Conservation (phyloP, 2,329 filamentous ascomycete genomes). For the Aureobasidium leucospermi region DNA sequence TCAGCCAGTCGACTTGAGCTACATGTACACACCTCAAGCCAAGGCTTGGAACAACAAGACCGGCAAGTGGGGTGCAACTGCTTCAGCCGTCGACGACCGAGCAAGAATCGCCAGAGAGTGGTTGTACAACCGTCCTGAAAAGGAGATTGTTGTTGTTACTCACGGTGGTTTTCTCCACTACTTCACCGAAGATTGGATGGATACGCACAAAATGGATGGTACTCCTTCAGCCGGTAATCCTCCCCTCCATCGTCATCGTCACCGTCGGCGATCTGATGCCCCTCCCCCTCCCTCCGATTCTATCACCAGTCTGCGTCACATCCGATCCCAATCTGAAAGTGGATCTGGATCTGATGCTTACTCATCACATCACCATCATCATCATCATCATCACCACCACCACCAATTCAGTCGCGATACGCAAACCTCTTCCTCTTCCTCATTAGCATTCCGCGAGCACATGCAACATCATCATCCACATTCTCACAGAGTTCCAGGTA, state of each 20-base stretch:
- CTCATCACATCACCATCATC: background rate
- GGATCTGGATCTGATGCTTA: background rate
- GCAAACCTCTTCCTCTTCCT: background rate
- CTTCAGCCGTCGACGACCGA: constrained; percentile 50
- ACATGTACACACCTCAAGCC: constrained; percentile 39
- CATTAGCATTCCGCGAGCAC: background rate
- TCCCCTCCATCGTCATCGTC: constrained; percentile 11
- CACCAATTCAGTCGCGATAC: background rate
- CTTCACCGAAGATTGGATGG: constrained; percentile 73
- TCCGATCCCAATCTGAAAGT: background rate
- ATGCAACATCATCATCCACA: constrained; percentile 5
- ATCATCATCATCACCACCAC: background rate
- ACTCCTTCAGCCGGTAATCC: constrained; percentile 9
- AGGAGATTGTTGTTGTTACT: constrained; percentile 69
- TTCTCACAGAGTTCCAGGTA: constrained; percentile 41
- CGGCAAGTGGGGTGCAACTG: constrained; percentile 39
- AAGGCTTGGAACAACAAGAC: constrained; percentile 67
- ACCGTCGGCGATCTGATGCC: constrained; percentile 2
- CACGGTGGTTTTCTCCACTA: constrained; percentile 83
- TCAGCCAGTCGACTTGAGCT: constrained; percentile 54
- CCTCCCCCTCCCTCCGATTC: background rate
- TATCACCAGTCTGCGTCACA: background rate
- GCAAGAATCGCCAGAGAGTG: constrained; percentile 55
- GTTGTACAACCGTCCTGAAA: constrained; percentile 46
- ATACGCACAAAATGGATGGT: constrained; percentile 41